These are phyloP conservation scores for Tuber calosporum DNA, from an alignment of 495 filamentous ascomycete species.

Conservation along the genomic window DNA sequence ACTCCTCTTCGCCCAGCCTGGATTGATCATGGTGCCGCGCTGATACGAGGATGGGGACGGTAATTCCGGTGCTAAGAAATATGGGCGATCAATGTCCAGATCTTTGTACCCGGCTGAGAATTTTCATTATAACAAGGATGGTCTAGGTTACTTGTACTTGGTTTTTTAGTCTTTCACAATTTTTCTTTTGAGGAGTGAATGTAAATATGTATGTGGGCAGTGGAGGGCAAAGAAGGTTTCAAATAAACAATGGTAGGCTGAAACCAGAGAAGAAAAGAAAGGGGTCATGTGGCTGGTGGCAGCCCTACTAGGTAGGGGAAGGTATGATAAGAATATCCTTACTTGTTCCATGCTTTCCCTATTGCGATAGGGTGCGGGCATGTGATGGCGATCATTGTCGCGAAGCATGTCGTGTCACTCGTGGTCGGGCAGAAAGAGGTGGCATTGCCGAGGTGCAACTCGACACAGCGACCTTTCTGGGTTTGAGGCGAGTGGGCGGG, in stretches of 20 bases:
- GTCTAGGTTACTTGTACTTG: background rate
- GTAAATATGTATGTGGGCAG: background rate
- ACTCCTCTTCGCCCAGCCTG: background rate
- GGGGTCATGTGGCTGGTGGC: background rate
- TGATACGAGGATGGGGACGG: background rate
- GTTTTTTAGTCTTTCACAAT: background rate
- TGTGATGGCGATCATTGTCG: background rate
- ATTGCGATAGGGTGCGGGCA: background rate
- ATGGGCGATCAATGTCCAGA: background rate
- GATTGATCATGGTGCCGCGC: background rate
- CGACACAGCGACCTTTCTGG: too few species aligned
- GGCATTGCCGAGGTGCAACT: background rate
- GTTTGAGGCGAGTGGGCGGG: background rate
- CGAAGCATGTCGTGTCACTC: background rate
- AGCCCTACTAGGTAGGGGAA: background rate
- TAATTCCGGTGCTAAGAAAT: background rate
- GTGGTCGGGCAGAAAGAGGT: background rate
- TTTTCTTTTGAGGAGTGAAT: background rate
- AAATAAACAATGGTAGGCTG: background rate
- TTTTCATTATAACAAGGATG: background rate
- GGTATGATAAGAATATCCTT: background rate
- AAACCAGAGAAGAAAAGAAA: background rate
- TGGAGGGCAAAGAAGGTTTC: background rate
- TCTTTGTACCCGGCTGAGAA: background rate
- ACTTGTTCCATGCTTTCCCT: background rate